A percentile compares a stretch with the other conserved stretches of the same genome.
Conservation (phyloP, 345 rosid species). For the Euclidium syriacum region DNA sequence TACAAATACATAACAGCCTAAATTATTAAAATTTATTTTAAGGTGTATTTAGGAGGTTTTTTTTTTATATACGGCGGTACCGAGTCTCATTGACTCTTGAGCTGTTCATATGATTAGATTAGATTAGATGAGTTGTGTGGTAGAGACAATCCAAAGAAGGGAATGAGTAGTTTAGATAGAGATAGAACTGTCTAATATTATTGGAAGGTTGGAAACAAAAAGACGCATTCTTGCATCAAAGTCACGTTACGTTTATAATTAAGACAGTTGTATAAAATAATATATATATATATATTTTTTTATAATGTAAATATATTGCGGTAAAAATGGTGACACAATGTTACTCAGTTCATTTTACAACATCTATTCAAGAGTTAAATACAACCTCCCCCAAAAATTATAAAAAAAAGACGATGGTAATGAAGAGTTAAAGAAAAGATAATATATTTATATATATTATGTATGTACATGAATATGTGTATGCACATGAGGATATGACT, state of each 20-base stretch:
- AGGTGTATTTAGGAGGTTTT: too few species aligned
- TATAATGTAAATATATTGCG: neutral
- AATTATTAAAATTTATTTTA: too few species aligned
- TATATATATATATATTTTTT: neutral
- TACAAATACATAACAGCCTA: too few species aligned
- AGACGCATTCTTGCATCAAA: constrained; percentile 34
- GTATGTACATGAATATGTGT: neutral
- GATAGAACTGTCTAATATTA: constrained; percentile 27
- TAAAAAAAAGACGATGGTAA: too few species aligned
- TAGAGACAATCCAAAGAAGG: constrained; percentile 24
- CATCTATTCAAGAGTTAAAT: too few species aligned
- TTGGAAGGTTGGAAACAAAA: constrained; percentile 27
- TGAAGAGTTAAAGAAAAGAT: too few species aligned
- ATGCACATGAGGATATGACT: constrained; percentile 13
- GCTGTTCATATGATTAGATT: too few species aligned
- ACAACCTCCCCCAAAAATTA: too few species aligned
- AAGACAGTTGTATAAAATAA: neutral
- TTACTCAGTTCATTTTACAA: too few species aligned
- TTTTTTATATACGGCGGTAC: too few species aligned
- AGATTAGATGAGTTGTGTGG: constrained; percentile 24
- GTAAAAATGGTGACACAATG: too few species aligned
- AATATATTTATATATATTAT: neutral
- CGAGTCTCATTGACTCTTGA: too few species aligned
- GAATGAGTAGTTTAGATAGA: constrained; percentile 20
- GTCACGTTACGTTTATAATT: constrained; percentile 30